These are phyloP conservation scores for Adansonia gregorii DNA, from an alignment of 441 rosid species.

Conservation along the genomic window DNA sequence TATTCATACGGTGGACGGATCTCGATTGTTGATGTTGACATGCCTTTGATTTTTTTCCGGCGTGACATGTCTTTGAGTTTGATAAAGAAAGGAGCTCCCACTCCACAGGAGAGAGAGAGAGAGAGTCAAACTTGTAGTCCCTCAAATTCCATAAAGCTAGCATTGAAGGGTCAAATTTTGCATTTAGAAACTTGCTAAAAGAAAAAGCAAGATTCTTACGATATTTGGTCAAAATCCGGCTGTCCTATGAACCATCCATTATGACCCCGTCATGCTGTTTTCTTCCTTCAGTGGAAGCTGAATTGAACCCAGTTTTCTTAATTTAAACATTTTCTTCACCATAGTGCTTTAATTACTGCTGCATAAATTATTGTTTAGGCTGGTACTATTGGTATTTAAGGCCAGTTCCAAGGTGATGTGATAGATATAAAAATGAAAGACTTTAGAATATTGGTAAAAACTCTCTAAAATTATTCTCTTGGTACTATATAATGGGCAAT, in stretches of 20 bases:
- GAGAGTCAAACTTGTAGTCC: not conserved
- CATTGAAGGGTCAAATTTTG: not conserved
- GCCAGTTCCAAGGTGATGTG: not conserved
- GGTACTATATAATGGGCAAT: not conserved
- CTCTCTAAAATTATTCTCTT: not conserved
- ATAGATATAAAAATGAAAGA: not conserved
- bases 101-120: not conserved
- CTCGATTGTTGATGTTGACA: constrained; percentile 12
- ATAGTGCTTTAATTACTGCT: constrained; percentile 7
- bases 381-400: not conserved
- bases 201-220: constrained; percentile 25
- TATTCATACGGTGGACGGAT: not conserved
- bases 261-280: not conserved
- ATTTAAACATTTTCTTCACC: not conserved
- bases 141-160: constrained; percentile 13
- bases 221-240: constrained; percentile 29
- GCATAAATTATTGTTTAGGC: constrained; percentile 2
- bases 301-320: not conserved
- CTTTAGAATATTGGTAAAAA: not conserved
- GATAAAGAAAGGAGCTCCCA: not conserved
- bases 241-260: constrained; percentile 27
- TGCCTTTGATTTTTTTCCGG: constrained; percentile 10
- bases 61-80: not conserved
- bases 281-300: constrained; percentile 21
- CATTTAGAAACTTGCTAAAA: not conserved